Evolutionary conservation across 352 stramenopile species (phyloP).

Genomic region (Phytophthora hybrid): DNA sequence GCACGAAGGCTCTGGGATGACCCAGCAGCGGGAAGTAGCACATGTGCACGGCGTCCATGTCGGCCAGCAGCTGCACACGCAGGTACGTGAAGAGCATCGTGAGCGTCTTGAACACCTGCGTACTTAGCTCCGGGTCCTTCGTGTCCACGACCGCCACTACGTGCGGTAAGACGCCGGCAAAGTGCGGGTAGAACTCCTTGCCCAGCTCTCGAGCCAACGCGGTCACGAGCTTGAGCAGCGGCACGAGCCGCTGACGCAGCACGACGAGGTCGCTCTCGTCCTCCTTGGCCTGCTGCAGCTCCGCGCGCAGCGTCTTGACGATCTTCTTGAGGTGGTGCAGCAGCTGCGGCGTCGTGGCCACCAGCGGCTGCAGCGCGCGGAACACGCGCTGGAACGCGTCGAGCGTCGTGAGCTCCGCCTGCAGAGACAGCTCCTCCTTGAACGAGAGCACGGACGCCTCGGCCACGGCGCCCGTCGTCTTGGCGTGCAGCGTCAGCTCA

Average conservation of each 20-base stretch:
- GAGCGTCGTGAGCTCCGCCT: conserved; percentile 86
- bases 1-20: conserved; percentile 86
- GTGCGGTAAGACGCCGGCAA: conserved; percentile 62
- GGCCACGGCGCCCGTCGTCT: conserved; percentile 74
- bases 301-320: conserved; percentile 61
- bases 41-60: conserved; percentile 92
- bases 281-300: conserved; percentile 57
- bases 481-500: conserved; percentile 84
- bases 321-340: conserved; percentile 85
- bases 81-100: conserved; percentile 92
- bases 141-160: conserved; percentile 86
- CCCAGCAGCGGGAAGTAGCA: conserved; percentile 92
- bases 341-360: conserved; percentile 85
- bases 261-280: conserved; percentile 52
- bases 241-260: conserved; percentile 73
- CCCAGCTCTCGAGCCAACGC: conserved; percentile 83
- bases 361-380: conserved; percentile 74
- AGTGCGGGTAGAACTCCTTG: conserved; percentile 90
- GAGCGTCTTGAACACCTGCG: conserved; percentile 92
- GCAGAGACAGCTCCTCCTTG: conserved; percentile 81
- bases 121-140: conserved; percentile 90
- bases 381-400: conserved; percentile 83
- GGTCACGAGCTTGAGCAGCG: conserved; percentile 85
- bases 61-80: conserved; percentile 79
- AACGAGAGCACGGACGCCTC: conserved; percentile 74